Evolutionary conservation across 257 asterid genomes (phyloP), one percentile per base, ranked within the genome.

Genomic region (Schizonepeta tenuifolia): DNA sequence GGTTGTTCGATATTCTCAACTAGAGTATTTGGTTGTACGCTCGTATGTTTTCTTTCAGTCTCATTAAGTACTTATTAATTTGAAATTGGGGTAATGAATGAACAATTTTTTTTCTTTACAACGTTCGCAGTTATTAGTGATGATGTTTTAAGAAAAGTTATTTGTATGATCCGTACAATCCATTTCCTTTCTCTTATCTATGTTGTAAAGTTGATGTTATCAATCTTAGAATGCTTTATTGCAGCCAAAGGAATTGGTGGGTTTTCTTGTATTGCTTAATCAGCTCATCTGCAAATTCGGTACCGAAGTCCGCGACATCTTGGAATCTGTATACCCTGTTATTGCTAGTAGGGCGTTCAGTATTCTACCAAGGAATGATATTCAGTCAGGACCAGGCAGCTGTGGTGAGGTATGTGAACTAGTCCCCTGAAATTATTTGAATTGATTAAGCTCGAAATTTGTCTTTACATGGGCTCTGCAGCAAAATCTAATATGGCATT

Each of bases 241-340:
- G 87, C 97, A 95, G 99, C 94, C 97, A 14, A 95, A 86, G 84
- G 98, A 95, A 80, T 81, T 95, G 75, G 88, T 77, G 81, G 96
- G 88, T n/a, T 84, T 95, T 78, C 83, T 92, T 47, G 84, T 92
- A 49, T 83, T 95, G 78, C 86, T 95, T 72, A 92, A 95, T 75
- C 97, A 95, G 87, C 96, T 95, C 49, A 92, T 95, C 78, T 85
- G 97, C 82, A 95, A 95, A 85, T 95, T 95, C 84, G 86, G 75
- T 69, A 74, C 88, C 68, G 87, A 81, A 31, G 88, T 90, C 59
- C 79, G 70, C 20, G 93, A 82, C 78, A 90, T 95, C 65, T 59
- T 95, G 90, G 97, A 90, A 78, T 89, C 80, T 73, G 92, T 90
- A 20, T 95, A 88, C 81, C 98, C 98, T 62, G 84, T 84, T 75